Percentiles rank a stretch among this genome's conserved stretches.
phyloP scores from a whole-genome alignment of 495 filamentous ascomycete species.

The Aspergillus bertholletiae region DNA sequence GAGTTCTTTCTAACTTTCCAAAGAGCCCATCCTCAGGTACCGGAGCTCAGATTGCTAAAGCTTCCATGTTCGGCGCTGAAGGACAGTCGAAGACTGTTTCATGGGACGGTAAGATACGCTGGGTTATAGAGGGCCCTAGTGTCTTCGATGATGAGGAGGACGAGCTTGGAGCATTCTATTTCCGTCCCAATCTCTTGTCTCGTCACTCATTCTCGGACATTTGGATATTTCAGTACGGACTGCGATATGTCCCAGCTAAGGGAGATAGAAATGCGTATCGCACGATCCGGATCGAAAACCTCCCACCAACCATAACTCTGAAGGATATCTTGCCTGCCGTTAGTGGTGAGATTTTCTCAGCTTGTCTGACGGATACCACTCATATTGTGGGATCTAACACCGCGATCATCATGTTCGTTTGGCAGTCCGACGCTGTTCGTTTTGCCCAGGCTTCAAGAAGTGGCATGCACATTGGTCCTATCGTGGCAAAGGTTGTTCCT shows the following conservation, averaged over 20 bases:
- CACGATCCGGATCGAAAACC: constrained; percentile 27
- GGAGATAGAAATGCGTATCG: constrained; percentile 22
- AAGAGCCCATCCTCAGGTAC: background rate
- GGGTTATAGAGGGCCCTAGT: constrained; percentile 22
- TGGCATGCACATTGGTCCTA: constrained; percentile 13
- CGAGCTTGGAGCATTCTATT: constrained; percentile 10
- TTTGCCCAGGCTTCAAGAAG: constrained; percentile 14
- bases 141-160: constrained; percentile 21
- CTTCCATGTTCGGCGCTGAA: background rate
- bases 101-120: constrained; percentile 25
- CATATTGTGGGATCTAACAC: constrained; percentile 26
- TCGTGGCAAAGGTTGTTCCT: constrained; percentile 16
- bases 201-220: constrained; percentile 9
- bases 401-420: constrained; percentile 28
- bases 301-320: constrained; percentile 20
- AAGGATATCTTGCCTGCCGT: constrained; percentile 22
- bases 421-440: constrained; percentile 17
- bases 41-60: background rate
- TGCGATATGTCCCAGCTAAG: constrained; percentile 27
- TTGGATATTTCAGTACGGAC: constrained; percentile 29
- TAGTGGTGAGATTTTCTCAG: constrained; percentile 27
- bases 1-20: background rate
- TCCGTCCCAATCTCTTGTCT: constrained; percentile 6
- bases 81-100: constrained; percentile 2
- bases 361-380: constrained; percentile 23